phyloP scores from a whole-genome alignment of 106 monocot species.

The Platanthera zijinensis region DNA sequence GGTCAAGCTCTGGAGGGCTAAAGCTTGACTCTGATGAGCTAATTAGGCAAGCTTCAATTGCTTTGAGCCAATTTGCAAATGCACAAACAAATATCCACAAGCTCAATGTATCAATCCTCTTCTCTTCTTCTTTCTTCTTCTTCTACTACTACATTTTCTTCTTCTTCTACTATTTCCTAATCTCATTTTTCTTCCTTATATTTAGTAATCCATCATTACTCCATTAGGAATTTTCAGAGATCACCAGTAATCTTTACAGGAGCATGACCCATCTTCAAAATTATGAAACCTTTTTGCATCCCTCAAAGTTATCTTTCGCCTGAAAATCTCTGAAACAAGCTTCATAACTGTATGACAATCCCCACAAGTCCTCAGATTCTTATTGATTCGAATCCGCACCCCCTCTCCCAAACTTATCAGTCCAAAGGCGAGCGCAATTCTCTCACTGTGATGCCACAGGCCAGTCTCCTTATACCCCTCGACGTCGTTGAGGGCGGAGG shows the following conservation, averaged over 20 bases:
- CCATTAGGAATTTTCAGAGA: too few species aligned
- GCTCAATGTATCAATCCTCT: too few species aligned
- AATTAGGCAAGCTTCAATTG: too few species aligned
- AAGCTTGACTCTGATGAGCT: too few species aligned
- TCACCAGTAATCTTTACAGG: conserved; percentile 65
- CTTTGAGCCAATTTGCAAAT: too few species aligned
- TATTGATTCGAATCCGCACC: conserved; percentile 30
- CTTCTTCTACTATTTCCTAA: too few species aligned
- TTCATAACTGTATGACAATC: conserved; percentile 69
- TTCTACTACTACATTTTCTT: too few species aligned
- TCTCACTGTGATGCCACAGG: conserved; percentile 51
- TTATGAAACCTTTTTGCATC: conserved; percentile 59
- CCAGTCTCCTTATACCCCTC: conserved; percentile 19
- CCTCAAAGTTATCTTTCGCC: conserved; percentile 34
- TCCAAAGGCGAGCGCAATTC: conserved; percentile 59
- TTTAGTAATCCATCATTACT: too few species aligned
- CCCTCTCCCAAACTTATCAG: conserved; percentile 36
- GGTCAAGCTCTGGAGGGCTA: too few species aligned
- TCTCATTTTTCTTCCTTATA: too few species aligned
- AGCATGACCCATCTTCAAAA: conserved; percentile 49
- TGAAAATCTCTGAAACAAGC: conserved; percentile 38
- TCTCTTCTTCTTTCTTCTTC: too few species aligned
- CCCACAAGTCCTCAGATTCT: conserved; percentile 60
- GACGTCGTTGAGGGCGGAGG: conserved; percentile 16
- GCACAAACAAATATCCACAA: too few species aligned